phyloP scores from a whole-genome alignment of 2,329 filamentous ascomycete genomes.

The Madurella fahalii region DNA sequence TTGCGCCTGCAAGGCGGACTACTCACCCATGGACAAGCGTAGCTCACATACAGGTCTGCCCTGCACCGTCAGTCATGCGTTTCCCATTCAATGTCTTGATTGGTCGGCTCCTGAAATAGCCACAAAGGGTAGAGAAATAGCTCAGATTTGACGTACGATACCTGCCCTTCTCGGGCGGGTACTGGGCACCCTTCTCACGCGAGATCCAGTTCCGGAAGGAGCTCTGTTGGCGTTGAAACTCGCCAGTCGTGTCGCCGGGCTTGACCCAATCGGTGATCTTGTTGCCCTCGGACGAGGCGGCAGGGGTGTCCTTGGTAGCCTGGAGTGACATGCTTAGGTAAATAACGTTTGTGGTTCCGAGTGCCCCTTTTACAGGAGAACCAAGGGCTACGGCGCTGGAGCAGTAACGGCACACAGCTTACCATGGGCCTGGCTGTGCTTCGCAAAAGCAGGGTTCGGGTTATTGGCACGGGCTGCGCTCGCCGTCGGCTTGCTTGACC shows the following conservation, averaged over 20 bases:
- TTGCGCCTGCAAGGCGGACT: not conserved
- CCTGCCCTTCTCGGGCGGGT: slow-evolving; percentile 78
- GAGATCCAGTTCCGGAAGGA: slow-evolving; percentile 80
- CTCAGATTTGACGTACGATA: slow-evolving; percentile 50
- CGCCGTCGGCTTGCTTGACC: too few relatives aligned
- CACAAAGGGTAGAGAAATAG: too few relatives aligned
- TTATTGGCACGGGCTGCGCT: too few relatives aligned
- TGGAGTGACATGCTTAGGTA: not conserved
- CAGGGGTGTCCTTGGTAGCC: slow-evolving; percentile 23
- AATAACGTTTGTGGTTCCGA: too few relatives aligned
- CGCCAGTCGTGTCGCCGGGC: slow-evolving; percentile 71
- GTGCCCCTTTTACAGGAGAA: too few relatives aligned
- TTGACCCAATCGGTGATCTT: slow-evolving; percentile 83
- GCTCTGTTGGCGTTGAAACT: slow-evolving; percentile 87
- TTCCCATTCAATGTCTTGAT: too few relatives aligned
- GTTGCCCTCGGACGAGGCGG: slow-evolving; percentile 31
- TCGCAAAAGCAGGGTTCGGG: too few relatives aligned
- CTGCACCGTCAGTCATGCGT: too few relatives aligned
- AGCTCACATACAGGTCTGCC: slow-evolving; percentile 77
- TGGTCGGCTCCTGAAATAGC: too few relatives aligned
- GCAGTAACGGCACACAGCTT: too few relatives aligned
- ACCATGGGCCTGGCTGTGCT: not conserved
- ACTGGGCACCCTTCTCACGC: slow-evolving; percentile 64
- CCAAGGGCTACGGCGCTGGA: too few relatives aligned
- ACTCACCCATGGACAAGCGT: slow-evolving; percentile 82